phyloP scores from a whole-genome alignment of 2,329 filamentous ascomycete species.

The Claviceps quebecensis region DNA sequence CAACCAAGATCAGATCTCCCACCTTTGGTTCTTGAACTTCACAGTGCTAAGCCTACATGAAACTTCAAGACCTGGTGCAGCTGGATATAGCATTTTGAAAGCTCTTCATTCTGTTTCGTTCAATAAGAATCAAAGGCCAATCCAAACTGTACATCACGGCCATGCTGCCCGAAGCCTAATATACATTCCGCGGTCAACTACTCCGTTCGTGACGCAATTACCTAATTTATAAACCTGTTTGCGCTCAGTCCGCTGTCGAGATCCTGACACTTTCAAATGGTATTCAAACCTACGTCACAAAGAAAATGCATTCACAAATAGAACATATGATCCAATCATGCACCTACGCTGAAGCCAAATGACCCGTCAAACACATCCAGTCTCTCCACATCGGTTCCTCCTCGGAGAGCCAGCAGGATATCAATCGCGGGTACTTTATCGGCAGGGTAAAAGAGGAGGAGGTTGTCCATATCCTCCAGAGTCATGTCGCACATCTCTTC shows the following conservation, averaged over 20 bases:
- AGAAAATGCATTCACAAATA: not conserved
- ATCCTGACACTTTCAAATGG: not conserved
- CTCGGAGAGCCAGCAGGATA: conserved; percentile 40
- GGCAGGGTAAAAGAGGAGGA: conserved; percentile 60
- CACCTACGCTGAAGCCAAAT: conserved; percentile 43
- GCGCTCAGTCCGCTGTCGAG: not conserved
- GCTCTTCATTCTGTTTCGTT: not conserved
- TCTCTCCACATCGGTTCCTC: conserved; percentile 27
- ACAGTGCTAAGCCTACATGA: not conserved
- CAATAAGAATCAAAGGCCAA: not conserved
- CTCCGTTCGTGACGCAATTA: not conserved
- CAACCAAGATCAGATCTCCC: not conserved
- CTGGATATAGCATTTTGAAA: not conserved
- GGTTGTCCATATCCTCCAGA: conserved; percentile 68
- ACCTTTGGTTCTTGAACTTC: too few relatives aligned
- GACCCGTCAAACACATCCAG: conserved; percentile 45
- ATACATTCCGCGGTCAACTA: not conserved
- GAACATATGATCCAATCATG: conserved; percentile 7
- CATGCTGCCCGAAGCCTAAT: not conserved
- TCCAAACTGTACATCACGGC: not conserved
- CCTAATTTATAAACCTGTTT: not conserved
- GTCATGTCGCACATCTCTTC: conserved; percentile 73
- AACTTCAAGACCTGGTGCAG: not conserved
- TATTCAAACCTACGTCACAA: not conserved
- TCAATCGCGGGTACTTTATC: conserved; percentile 42